Evolutionary conservation across 1,284 basidiomycete genomes (phyloP).

Genomic region (Trichosporon coremiiforme): DNA sequence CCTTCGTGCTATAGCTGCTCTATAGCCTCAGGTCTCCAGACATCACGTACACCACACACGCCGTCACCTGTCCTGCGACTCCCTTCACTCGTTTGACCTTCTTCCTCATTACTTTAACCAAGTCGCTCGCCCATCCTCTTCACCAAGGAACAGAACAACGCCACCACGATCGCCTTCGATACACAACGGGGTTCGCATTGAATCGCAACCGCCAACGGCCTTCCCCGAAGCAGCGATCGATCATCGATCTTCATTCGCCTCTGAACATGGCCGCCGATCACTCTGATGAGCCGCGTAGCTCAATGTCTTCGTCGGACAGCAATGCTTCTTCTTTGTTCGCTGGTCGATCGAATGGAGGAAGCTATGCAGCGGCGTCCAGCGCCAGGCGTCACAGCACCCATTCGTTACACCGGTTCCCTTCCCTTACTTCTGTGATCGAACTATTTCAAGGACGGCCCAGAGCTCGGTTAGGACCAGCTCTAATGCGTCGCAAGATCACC

Average conservation of each 20-base stretch:
- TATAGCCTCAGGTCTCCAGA: background rate
- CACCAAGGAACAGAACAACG: background rate
- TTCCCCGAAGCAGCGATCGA: background rate
- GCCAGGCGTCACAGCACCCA: conserved; percentile 11
- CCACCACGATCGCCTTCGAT: background rate
- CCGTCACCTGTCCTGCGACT: background rate
- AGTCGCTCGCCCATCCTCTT: background rate
- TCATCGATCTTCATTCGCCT: background rate
- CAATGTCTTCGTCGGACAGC: background rate
- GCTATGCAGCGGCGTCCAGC: background rate
- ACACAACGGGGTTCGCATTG: background rate
- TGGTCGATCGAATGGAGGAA: background rate
- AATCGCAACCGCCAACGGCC: background rate
- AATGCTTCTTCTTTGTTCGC: background rate
- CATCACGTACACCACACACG: background rate
- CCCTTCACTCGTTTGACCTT: background rate
- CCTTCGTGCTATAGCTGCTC: background rate
- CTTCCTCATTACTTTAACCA: background rate
- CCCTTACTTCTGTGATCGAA: conserved; percentile 6
- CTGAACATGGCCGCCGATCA: conserved; percentile 1
- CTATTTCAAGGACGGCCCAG: background rate
- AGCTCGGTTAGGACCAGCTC: background rate
- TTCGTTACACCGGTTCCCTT: conserved; percentile 7
- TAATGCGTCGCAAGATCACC: conserved; percentile 7
- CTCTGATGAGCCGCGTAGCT: background rate